Conservation (phyloP, 371 early-diverging fungal species). For the Blastocladiella emersonii region DNA sequence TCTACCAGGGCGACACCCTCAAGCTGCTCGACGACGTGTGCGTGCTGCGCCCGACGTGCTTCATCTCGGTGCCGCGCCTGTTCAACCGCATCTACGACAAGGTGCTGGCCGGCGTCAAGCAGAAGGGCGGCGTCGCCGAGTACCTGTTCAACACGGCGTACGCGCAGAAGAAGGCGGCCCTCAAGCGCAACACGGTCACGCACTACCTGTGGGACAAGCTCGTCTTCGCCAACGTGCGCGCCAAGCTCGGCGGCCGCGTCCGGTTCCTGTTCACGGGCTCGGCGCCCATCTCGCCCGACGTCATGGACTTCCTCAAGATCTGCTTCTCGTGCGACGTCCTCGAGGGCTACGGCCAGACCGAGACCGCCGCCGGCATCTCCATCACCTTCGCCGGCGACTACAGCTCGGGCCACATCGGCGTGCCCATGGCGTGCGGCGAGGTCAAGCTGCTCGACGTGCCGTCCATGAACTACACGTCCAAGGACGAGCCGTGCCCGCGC, state of each 20-base stretch:
- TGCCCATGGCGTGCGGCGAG: constrained; percentile 58
- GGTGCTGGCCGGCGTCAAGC: constrained; percentile 41
- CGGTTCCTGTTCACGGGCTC: constrained; percentile 39
- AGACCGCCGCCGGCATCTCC: constrained; percentile 58
- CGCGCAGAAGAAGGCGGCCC: constrained; percentile 23
- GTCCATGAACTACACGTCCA: constrained; percentile 70
- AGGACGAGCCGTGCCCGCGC: constrained; percentile 72
- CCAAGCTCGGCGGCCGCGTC: constrained; percentile 41
- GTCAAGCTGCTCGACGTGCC: constrained; percentile 83
- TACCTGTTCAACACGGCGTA: constrained; percentile 49
- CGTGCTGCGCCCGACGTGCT: constrained; percentile 81
- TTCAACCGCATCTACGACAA: constrained; percentile 70
- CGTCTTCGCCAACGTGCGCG: constrained; percentile 24
- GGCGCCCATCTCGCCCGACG: constrained; percentile 78
- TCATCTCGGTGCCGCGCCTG: constrained; percentile 91
- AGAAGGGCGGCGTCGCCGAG: constrained; percentile 42
- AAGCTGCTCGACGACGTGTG: constrained; percentile 81
- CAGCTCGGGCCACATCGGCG: constrained; percentile 71
- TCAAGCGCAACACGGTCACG: constrained; percentile 28
- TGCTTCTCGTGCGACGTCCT: constrained; percentile 66
- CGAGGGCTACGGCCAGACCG: constrained; percentile 96
- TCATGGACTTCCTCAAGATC: constrained; percentile 74
- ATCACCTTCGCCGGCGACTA: constrained; percentile 41
- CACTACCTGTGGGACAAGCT: constrained; percentile 69
- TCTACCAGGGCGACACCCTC: constrained; percentile 76